These are phyloP conservation scores for Tritrichomonas musculus DNA, from an alignment of 208 protist species.

Conservation along the genomic window DNA sequence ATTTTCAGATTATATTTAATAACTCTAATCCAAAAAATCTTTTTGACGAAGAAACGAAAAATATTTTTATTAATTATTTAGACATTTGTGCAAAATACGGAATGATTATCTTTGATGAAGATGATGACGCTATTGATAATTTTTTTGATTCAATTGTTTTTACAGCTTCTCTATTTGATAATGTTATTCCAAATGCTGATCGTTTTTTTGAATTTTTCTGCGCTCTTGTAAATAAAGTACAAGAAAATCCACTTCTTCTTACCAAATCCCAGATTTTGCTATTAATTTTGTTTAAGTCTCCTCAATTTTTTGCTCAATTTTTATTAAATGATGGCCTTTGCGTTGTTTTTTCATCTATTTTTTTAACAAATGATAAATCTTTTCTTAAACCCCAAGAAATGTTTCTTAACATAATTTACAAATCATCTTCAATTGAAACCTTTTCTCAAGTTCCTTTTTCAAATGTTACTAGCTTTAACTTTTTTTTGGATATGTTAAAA, in stretches of 20 bases:
- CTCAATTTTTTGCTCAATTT: not conserved
- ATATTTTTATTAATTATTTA: too few relatives aligned
- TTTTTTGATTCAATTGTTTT: not conserved
- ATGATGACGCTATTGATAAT: not conserved
- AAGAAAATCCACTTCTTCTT: not conserved
- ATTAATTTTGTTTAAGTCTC: not conserved
- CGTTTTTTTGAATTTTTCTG: not conserved
- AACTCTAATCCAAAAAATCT: too few relatives aligned
- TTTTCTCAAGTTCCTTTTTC: not conserved
- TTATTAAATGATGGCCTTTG: not conserved
- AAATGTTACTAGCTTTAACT: not conserved
- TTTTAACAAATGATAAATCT: not conserved
- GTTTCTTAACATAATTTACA: not conserved
- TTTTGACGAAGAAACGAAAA: too few relatives aligned
- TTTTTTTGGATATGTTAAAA: not conserved
- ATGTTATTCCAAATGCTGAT: not conserved
- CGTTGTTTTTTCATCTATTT: not conserved
- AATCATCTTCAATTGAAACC: not conserved
- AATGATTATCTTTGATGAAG: not conserved
- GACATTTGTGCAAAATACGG: not conserved
- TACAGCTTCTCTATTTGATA: not conserved
- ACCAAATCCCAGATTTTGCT: not conserved
- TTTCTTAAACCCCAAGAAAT: not conserved
- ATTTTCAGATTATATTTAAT: too few relatives aligned
- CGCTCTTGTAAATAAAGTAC: not conserved